These are phyloP conservation scores for Sporothrix inflata DNA, from an alignment of 2,329 filamentous ascomycete species.

Conservation along the genomic window DNA sequence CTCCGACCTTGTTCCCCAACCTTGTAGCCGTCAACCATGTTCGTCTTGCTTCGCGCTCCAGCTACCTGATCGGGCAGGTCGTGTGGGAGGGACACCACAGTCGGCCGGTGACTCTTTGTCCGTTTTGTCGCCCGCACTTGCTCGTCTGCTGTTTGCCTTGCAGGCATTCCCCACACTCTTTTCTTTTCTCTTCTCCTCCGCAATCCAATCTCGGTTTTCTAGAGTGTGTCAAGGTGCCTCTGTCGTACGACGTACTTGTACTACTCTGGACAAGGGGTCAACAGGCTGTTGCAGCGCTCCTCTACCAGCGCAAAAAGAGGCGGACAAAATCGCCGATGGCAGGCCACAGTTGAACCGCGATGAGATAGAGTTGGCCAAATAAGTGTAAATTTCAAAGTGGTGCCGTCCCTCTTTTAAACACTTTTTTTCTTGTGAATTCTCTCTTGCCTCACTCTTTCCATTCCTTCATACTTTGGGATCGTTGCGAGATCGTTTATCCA, in stretches of 20 bases:
- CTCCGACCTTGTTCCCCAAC: not conserved
- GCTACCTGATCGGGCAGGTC: slow-evolving; percentile 9
- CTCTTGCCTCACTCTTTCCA: too few relatives aligned
- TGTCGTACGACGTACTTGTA: not conserved
- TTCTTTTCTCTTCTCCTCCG: not conserved
- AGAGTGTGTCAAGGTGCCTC: not conserved
- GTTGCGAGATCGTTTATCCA: not conserved
- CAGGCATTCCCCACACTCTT: not conserved
- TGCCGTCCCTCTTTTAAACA: not conserved
- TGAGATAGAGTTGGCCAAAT: not conserved
- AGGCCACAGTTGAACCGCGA: not conserved
- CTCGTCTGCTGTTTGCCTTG: not conserved
- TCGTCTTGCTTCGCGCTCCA: not conserved
- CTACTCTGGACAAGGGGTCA: too few relatives aligned
- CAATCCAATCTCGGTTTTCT: not conserved
- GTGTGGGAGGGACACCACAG: not conserved
- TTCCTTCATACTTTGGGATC: not conserved
- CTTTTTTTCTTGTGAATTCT: not conserved
- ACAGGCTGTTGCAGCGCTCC: too few relatives aligned
- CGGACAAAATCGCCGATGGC: not conserved
- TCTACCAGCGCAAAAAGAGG: not conserved
- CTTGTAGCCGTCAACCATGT: not conserved
- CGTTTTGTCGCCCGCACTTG: not conserved
- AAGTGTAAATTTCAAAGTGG: not conserved
- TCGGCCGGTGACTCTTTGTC: not conserved